Evolutionary conservation across 805 yeast genomes (phyloP), one percentile per base, ranked within the genome.

Genomic region (Cyberlindnera saturnus): DNA sequence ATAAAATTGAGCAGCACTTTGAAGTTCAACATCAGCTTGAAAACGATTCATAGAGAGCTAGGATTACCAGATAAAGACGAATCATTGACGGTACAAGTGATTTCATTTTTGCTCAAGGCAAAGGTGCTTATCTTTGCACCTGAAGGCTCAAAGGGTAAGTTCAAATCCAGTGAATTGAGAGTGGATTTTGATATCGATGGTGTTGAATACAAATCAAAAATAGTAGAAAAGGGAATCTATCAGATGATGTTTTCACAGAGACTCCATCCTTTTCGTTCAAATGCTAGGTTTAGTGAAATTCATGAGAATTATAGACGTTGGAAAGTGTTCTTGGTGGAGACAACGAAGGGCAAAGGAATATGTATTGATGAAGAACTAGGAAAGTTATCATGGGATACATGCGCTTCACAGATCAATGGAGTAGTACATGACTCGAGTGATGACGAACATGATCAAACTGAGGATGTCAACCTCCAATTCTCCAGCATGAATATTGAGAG

Each of bases 1-100:
- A 66, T 56, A 52, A 52, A 61, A 36, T 48, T 56, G 11, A 38
- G 65, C 15, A 46, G 47, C 1, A 53, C 43, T 38, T 15, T 52
- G 48, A 19, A 41, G 32, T 39, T 70, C 41, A 52, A 26, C 15
- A 18, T 31, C 9, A 46, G 32, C 41, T 52, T 34, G 20, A 54
- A 26, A 33, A 44, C 32, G 38, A 30, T 47, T 38, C 54, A 37
- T 44, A 36, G 35, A 26, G 33, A 13, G 40, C 51, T 47, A 46
- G 60, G 58, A 0, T 52, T 48, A 31, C 29, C 46, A 17, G 35
- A 8, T 6, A 38, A 42, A 10, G 35, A 35, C 14, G 26, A 36
- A 4, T 14, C 32, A 0, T 2, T 33, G 5, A 48, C 60, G 1
- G 34, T 43, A 13, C 32, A 43, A 2, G 41, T 44, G 3, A 19